phyloP scores from a whole-genome alignment of 805 yeast genomes.

The Henningerozyma blattae region DNA sequence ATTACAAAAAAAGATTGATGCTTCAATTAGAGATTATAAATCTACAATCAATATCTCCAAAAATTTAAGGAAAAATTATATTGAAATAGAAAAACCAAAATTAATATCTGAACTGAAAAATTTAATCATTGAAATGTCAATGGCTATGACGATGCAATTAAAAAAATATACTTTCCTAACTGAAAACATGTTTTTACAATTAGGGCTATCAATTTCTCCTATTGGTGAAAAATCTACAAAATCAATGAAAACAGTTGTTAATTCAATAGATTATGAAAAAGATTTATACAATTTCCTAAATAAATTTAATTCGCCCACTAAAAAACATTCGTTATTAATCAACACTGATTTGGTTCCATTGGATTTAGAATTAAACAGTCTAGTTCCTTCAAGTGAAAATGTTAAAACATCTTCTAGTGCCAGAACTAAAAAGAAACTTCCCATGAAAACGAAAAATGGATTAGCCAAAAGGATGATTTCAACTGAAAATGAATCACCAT shows the following conservation, averaged over 20 bases:
- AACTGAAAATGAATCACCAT: conserved; percentile 25
- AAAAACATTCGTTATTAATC: background rate
- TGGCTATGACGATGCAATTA: background rate
- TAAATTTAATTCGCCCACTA: background rate
- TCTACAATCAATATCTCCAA: background rate
- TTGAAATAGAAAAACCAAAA: background rate
- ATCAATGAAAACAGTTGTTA: background rate
- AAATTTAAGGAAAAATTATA: background rate
- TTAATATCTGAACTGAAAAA: background rate
- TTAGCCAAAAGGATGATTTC: conserved; percentile 23
- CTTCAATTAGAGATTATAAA: background rate
- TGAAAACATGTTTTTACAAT: background rate
- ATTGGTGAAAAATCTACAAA: background rate
- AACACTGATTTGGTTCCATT: background rate
- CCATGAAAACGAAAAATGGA: conserved; percentile 19
- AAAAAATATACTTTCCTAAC: background rate
- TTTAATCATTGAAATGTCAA: background rate
- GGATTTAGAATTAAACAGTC: background rate
- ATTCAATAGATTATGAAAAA: background rate
- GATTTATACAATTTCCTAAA: background rate
- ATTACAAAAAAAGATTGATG: background rate
- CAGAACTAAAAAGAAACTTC: background rate
- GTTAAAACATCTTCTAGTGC: background rate
- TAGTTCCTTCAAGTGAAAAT: no score
- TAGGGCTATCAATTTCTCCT: background rate